Evolutionary conservation across 129 eudicot species (phyloP).

Genomic region (Chrysanthemum seticuspe): DNA sequence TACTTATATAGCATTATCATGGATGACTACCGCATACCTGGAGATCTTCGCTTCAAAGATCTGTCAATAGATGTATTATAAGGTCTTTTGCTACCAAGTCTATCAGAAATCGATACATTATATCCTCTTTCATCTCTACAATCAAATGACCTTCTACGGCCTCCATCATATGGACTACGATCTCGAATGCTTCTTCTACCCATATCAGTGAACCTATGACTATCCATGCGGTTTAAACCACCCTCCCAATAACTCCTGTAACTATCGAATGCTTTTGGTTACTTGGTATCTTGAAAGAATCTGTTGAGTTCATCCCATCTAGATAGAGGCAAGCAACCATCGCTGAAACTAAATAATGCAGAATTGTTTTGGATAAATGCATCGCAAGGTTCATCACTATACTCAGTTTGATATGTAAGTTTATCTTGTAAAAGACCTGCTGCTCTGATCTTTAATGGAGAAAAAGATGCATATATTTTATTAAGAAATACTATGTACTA

Average conservation of each 20-base stretch:
- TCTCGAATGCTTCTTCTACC: slow-evolving; percentile 41
- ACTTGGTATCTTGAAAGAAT: too few relatives aligned
- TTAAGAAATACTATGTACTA: too few relatives aligned
- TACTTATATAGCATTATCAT: not conserved
- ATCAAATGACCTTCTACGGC: slow-evolving; percentile 34
- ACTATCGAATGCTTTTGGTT: too few relatives aligned
- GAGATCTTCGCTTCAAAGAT: slow-evolving; percentile 41
- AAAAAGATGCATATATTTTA: too few relatives aligned
- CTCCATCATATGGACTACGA: slow-evolving; percentile 38
- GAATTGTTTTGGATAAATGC: too few relatives aligned
- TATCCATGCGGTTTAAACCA: slow-evolving; percentile 27
- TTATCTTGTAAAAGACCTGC: too few relatives aligned
- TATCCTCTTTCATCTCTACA: slow-evolving; percentile 34
- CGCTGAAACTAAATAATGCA: too few relatives aligned
- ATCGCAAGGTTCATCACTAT: too few relatives aligned
- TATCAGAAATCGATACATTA: slow-evolving; percentile 37
- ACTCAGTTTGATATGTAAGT: too few relatives aligned
- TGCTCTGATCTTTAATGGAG: too few relatives aligned
- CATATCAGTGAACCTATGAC: slow-evolving; percentile 25
- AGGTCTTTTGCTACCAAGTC: slow-evolving; percentile 35
- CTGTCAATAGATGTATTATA: slow-evolving; percentile 33
- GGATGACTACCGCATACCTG: slow-evolving; percentile 28
- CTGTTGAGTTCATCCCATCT: too few relatives aligned
- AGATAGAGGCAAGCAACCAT: too few relatives aligned
- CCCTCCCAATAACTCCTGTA: slow-evolving; percentile 36